These are phyloP conservation scores for Nemania serpens DNA, from an alignment of 2,329 filamentous ascomycete species.

Conservation along the genomic window DNA sequence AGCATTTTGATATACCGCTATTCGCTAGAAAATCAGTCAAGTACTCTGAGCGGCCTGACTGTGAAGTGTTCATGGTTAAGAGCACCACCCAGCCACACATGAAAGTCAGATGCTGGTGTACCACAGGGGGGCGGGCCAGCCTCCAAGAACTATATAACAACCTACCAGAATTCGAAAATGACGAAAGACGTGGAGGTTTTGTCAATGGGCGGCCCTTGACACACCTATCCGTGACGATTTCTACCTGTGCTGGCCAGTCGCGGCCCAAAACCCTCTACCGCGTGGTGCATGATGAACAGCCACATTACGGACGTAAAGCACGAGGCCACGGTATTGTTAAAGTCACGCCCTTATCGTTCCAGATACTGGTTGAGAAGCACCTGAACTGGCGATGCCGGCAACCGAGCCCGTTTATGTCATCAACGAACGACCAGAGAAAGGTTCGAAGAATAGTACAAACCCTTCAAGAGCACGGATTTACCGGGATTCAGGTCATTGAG, in stretches of 20 bases:
- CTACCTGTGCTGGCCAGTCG: not conserved
- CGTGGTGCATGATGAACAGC: slow-evolving; percentile 1
- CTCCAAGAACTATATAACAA: not conserved
- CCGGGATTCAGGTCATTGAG: slow-evolving; percentile 9
- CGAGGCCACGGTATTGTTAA: not conserved
- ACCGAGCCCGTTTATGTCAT: slow-evolving; percentile 8
- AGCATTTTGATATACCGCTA: not conserved
- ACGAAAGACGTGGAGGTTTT: not conserved
- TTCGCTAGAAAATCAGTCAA: not conserved
- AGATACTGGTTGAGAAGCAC: not conserved
- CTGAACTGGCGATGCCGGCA: not conserved
- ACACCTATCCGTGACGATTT: not conserved
- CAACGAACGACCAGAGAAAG: not conserved
- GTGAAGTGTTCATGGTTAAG: not conserved
- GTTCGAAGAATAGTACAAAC: rapidly evolving
- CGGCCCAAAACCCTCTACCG: slow-evolving; percentile 1
- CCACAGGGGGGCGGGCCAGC: not conserved
- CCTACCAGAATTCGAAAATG: not conserved
- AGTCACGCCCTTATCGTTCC: not conserved
- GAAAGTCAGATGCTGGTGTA: not conserved
- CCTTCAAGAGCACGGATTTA: not conserved
- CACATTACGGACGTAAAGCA: not conserved
- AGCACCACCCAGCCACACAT: not conserved
- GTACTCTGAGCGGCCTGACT: not conserved
- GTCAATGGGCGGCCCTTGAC: not conserved